These are phyloP conservation scores for Yarrowia sp. DNA, from an alignment of 805 yeast species.

Conservation along the genomic window DNA sequence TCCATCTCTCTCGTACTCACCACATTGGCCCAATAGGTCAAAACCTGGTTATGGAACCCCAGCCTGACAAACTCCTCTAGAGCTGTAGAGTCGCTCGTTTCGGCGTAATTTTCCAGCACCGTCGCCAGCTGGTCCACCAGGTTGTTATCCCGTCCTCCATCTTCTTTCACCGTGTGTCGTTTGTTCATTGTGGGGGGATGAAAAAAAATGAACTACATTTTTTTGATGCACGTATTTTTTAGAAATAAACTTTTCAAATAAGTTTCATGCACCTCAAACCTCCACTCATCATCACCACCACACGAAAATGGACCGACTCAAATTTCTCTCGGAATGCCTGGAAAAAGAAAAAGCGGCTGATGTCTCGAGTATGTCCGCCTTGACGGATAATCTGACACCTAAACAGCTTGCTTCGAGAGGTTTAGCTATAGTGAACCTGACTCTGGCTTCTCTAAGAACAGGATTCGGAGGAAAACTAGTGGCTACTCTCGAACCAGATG, in stretches of 20 bases:
- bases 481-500: constrained; percentile 60
- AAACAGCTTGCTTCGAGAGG: constrained; percentile 69
- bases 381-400: constrained; percentile 53
- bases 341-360: constrained; percentile 51
- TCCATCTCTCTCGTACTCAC: not conserved
- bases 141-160: constrained; percentile 1
- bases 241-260: not conserved
- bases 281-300: not conserved
- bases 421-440: constrained; percentile 68
- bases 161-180: constrained; percentile 14
- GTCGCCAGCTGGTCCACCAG: constrained; percentile 2
- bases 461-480: constrained; percentile 77
- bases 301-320: not conserved
- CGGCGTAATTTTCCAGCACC: constrained; percentile 26
- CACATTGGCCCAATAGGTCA: not conserved
- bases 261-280: not conserved
- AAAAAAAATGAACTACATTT: not conserved
- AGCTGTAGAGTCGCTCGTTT: not conserved
- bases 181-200: not conserved
- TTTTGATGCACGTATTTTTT: not conserved
- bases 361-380: constrained; percentile 45
- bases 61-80: constrained; percentile 10
- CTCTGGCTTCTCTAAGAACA: constrained; percentile 59
- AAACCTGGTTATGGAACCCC: constrained; percentile 7
- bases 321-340: not conserved